Base-by-base conservation (phyloP, 2,329 filamentous ascomycete genomes). In the Ophiostoma quercus region DNA sequence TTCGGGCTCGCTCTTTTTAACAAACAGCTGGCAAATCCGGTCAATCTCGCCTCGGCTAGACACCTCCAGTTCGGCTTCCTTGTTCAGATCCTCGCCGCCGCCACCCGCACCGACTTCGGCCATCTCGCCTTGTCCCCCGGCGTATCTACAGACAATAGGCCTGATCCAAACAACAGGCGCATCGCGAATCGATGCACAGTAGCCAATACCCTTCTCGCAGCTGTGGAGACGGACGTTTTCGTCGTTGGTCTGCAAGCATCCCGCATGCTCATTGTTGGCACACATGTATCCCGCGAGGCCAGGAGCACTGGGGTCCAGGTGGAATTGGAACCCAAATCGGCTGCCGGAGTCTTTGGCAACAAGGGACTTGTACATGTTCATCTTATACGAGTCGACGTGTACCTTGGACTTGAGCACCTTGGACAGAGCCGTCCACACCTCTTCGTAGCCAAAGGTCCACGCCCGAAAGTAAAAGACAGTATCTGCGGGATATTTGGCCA, bases 401-500 rank as follows among this genome's bases (percentile, higher is more conserved):
- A 89, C 65, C 76, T 83, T 84, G 2, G 89, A 90, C 7, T 16
- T 32, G 25, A 62, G 57, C 25, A 32, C 65, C 76, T 83, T 84
- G 2, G 89, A 89, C 6, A 98, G 79, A 0, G 92, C 90, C 71
- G 93, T 82, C 93, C 93, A 97, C 0, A 97, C 92, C 68, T 96
- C 91, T 77, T 98, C 94, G 73, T 97, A 51, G 74, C 91, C 92
- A 76, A 95, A 95, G 0, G 94, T 97, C 93, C 94, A 97, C 0
- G 92, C 87, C 70, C 93, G 87, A 65, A 98, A 84, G 77, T 96
- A 91, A 75, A 97, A 97, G 0, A 90, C 78, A 0, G 92, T 96
- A 54, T 92, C 86, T 1, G 81, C 72, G 0, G 93, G 90, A 77
- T 94, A 96, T 32, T 80, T 76, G 0, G 80, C 78, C 0, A 97